Percentiles rank a stretch among this genome's conserved stretches.
These are phyloP conservation scores for Brassica hybrid DNA, from an alignment of 441 rosid genomes.

Conservation along the genomic window DNA sequence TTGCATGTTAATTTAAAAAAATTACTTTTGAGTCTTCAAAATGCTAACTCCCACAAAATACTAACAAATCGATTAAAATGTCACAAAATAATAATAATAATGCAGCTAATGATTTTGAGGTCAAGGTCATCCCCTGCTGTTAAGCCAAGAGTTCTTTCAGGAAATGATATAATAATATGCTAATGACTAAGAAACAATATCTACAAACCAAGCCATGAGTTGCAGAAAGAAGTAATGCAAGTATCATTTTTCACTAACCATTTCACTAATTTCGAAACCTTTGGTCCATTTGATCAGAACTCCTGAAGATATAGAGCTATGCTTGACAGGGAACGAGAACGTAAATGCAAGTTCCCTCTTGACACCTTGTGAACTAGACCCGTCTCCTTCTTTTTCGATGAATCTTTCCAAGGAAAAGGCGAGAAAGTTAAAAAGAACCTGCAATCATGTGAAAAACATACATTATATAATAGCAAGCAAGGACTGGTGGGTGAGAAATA, in stretches of 20 bases:
- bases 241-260: conserved; percentile 59
- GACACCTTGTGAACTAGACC: conserved; percentile 39
- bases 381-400: conserved; percentile 71
- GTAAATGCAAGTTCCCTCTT: conserved; percentile 84
- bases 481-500: not conserved
- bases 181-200: not conserved
- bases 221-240: not conserved
- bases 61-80: not conserved
- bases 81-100: too few species aligned
- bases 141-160: not conserved
- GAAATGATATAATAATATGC: too few species aligned
- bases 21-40: not conserved
- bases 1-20: conserved; percentile 1
- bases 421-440: conserved; percentile 88
- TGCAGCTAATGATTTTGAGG: too few species aligned
- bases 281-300: conserved; percentile 86
- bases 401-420: conserved; percentile 75
- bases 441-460: conserved; percentile 39
- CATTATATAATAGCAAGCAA: conserved; percentile 11
- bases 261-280: conserved; percentile 75
- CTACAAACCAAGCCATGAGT: not conserved
- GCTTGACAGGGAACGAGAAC: conserved; percentile 93
- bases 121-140: not conserved
- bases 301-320: conserved; percentile 72
- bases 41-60: not conserved